phyloP scores from a whole-genome alignment of 202 grass and related monocot species.

The Schoenoplectus tabernaemontani region DNA sequence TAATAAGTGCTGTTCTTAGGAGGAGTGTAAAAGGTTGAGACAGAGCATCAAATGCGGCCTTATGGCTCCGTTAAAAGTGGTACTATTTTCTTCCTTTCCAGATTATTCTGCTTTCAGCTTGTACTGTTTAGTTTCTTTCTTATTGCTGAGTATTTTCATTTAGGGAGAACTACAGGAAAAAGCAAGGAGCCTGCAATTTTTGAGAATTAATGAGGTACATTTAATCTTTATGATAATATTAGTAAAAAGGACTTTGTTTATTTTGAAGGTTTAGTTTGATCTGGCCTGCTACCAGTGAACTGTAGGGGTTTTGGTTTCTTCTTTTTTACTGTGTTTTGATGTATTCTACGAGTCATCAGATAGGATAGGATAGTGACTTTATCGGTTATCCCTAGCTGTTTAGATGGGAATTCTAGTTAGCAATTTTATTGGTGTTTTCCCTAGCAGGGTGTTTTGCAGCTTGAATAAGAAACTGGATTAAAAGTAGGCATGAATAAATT shows the following conservation, averaged over 20 bases:
- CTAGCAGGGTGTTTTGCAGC: background rate
- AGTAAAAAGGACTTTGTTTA: background rate
- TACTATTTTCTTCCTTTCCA: constrained; percentile 27
- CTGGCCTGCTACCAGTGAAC: background rate
- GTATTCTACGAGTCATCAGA: no score
- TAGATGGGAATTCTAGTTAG: background rate
- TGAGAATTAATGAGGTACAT: constrained; percentile 85
- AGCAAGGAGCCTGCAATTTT: constrained; percentile 62
- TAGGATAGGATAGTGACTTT: no score
- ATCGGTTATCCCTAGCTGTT: background rate
- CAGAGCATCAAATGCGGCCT: constrained; percentile 81
- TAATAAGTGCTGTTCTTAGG: constrained; percentile 46
- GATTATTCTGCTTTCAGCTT: background rate
- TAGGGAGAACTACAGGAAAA: constrained; percentile 81
- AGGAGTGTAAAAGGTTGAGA: constrained; percentile 83
- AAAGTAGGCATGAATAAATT: background rate
- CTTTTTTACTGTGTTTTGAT: no score
- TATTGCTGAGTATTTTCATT: constrained; percentile 1
- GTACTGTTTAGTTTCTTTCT: background rate
- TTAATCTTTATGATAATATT: constrained; percentile 19
- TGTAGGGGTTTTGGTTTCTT: no score
- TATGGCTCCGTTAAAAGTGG: constrained; percentile 86
- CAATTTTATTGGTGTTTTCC: background rate
- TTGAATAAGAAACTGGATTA: background rate
- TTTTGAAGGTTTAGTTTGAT: background rate